Conservation (phyloP, 1,284 basidiomycete genomes). For the Peniophora sp. region DNA sequence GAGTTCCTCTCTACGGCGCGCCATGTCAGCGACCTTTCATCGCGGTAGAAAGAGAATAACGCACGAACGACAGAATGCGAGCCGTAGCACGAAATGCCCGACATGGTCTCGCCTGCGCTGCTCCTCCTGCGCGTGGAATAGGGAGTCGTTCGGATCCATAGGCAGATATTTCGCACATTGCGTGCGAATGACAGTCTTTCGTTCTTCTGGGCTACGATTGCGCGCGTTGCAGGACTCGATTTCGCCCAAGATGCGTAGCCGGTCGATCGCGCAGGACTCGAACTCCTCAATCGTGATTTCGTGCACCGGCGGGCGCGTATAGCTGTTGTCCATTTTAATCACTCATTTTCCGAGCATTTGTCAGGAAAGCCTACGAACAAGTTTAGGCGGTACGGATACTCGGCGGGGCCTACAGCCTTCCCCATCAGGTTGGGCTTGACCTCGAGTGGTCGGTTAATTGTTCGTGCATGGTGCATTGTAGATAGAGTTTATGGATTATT, state of each 20-base stretch:
- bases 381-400: constrained; percentile 70
- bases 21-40: neutral
- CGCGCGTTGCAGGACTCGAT: constrained; percentile 91
- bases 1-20: constrained; percentile 72
- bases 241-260: constrained; percentile 86
- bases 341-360: constrained; percentile 1
- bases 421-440: neutral
- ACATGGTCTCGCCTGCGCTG: constrained; percentile 86
- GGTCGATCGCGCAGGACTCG: constrained; percentile 85
- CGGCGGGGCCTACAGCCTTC: neutral
- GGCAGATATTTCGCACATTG: constrained; percentile 71
- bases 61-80: constrained; percentile 95
- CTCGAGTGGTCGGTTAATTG: neutral
- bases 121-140: constrained; percentile 38
- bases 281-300: constrained; percentile 97
- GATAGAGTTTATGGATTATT: too few species aligned
- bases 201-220: constrained; percentile 74
- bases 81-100: constrained; percentile 89
- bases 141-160: constrained; percentile 56
- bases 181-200: constrained; percentile 50
- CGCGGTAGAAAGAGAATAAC: constrained; percentile 23
- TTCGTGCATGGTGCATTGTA: too few species aligned
- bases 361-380: constrained; percentile 48
- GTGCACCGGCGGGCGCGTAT: constrained; percentile 77
- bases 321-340: constrained; percentile 39